Evolutionary conservation across 768 basidiomycete genomes (phyloP).

Genomic region (Rhizopogon vulgaris): DNA sequence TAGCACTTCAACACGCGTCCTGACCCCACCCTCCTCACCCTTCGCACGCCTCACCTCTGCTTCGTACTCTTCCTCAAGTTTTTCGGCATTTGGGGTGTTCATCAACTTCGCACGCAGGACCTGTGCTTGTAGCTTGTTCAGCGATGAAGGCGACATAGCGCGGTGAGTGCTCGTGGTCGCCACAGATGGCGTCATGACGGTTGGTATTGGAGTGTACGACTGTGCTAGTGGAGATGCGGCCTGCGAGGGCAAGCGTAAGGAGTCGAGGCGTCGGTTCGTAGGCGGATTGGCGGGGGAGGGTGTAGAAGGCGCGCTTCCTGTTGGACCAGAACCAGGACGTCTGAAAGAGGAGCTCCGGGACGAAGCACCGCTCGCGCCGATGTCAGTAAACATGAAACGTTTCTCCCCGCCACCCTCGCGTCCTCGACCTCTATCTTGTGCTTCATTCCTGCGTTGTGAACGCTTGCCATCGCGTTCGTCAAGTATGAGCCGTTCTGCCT

Average conservation of each 20-base stretch:
- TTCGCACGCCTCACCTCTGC: constrained; percentile 48
- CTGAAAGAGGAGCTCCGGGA: constrained; percentile 86
- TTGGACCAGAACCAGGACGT: constrained; percentile 58
- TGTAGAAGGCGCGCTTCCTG: constrained; percentile 50
- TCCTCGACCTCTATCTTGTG: constrained; percentile 31
- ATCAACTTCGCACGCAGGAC: constrained; percentile 89
- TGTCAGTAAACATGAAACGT: constrained; percentile 65
- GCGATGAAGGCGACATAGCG: constrained; percentile 64
- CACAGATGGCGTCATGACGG: constrained; percentile 75
- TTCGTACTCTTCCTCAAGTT: constrained; percentile 84
- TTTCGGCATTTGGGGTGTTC: constrained; percentile 67
- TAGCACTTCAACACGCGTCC: constrained; percentile 72
- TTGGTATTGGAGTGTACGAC: constrained; percentile 80
- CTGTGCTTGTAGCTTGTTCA: constrained; percentile 91
- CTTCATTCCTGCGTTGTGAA: constrained; percentile 28
- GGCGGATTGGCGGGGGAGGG: constrained; percentile 41
- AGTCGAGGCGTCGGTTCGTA: constrained; percentile 50
- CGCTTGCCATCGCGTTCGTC: constrained; percentile 72
- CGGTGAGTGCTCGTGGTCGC: constrained; percentile 30
- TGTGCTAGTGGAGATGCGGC: constrained; percentile 52
- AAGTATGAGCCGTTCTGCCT: constrained; percentile 77
- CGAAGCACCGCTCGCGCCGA: constrained; percentile 55
- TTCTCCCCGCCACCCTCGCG: constrained; percentile 37
- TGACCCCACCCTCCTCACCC: constrained; percentile 36
- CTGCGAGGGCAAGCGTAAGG: constrained; percentile 57